Evolutionary conservation across 257 asterid genomes (phyloP).

Genomic region (Fraxinus pennsylvanica): DNA sequence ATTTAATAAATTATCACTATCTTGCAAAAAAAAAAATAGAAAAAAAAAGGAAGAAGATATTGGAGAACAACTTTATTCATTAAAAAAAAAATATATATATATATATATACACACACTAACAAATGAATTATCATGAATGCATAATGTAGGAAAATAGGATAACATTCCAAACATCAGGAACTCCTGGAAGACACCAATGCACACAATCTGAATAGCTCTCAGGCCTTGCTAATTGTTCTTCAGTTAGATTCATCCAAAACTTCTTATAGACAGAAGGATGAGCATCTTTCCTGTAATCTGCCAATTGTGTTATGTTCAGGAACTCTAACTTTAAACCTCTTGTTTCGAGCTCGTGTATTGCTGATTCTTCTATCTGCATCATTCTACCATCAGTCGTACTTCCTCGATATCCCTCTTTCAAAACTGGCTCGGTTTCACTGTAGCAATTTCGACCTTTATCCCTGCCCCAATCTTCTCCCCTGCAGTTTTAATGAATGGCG

Average conservation of each 20-base stretch:
- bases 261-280: slow-evolving; percentile 42
- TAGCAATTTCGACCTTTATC: slow-evolving; percentile 35
- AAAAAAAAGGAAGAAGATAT: neutral
- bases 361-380: slow-evolving; percentile 31
- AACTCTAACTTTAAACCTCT: slow-evolving; percentile 36
- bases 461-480: slow-evolving; percentile 39
- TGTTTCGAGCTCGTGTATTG: slow-evolving; percentile 23
- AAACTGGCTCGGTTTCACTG: slow-evolving; percentile 36
- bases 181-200: slow-evolving; percentile 54
- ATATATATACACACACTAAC: neutral
- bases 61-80: too few relatives aligned
- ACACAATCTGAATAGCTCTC: slow-evolving; percentile 39
- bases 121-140: neutral
- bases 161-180: slow-evolving; percentile 49
- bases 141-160: slow-evolving; percentile 36
- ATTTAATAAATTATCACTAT: too few relatives aligned
- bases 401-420: slow-evolving; percentile 30
- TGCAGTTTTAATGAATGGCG: neutral
- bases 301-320: slow-evolving; percentile 39
- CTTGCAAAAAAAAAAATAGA: too few relatives aligned
- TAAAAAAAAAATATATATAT: too few relatives aligned
- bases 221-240: slow-evolving; percentile 28
- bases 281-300: slow-evolving; percentile 48
- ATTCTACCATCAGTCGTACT: slow-evolving; percentile 23
- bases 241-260: slow-evolving; percentile 29